Percentiles rank a stretch among this genome's conserved stretches.
Evolutionary conservation across 2,329 filamentous ascomycete species (phyloP).

Genomic region (Leptographium flavum): DNA sequence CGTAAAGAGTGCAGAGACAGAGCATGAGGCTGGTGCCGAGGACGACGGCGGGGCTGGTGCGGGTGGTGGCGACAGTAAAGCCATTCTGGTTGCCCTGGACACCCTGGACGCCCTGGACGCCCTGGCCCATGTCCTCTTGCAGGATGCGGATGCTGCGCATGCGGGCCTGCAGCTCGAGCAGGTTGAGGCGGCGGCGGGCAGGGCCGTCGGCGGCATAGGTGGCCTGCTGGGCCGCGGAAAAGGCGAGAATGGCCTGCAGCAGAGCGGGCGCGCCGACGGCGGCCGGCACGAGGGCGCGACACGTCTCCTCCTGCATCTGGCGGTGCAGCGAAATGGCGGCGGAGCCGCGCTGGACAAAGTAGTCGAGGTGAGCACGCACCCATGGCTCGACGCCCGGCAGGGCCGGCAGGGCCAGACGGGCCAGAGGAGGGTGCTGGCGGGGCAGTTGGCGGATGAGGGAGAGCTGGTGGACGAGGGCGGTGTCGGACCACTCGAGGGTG

Average conservation of each 20-base stretch:
- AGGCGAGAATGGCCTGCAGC: neutral
- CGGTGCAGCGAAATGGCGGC: neutral
- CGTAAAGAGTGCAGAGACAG: neutral
- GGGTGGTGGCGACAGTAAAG: too few relatives aligned
- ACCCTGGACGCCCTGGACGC: too few relatives aligned
- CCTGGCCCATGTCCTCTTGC: neutral
- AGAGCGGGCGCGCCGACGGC: neutral
- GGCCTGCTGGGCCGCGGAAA: slow-evolving; percentile 1
- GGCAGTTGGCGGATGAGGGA: too few relatives aligned
- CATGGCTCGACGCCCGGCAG: neutral
- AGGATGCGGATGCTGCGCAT: slow-evolving; percentile 1
- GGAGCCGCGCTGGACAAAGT: neutral
- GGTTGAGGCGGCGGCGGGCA: neutral
- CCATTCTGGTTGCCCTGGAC: too few relatives aligned
- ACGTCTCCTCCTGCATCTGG: slow-evolving; percentile 2
- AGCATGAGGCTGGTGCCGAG: slow-evolving; percentile 1
- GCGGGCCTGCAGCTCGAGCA: slow-evolving; percentile 1
- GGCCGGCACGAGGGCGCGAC: neutral
- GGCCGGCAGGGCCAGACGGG: neutral
- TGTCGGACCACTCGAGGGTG: too few relatives aligned
- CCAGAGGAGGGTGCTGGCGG: too few relatives aligned
- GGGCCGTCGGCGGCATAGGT: neutral
- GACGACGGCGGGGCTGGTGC: neutral
- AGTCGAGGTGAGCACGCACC: neutral
- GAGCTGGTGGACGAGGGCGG: too few relatives aligned